A percentile compares a stretch with the other conserved stretches of the same genome.
phyloP scores from a whole-genome alignment of 352 stramenopile species.

The Globisporangium rhizosaccharum region DNA sequence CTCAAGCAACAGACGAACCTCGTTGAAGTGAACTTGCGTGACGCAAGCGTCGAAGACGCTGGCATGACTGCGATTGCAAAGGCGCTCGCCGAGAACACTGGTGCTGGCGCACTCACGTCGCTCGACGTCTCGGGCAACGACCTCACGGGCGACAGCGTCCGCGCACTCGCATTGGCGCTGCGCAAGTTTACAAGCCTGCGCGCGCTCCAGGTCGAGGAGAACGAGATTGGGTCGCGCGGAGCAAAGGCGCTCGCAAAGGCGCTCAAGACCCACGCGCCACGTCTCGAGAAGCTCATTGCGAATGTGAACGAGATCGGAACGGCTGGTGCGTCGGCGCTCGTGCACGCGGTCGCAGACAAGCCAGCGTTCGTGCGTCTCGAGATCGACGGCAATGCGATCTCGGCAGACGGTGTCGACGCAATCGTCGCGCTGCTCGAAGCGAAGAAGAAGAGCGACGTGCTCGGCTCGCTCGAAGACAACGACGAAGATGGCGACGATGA shows the following conservation, averaged over 20 bases:
- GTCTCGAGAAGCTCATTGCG: conserved; percentile 76
- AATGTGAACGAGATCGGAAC: conserved; percentile 89
- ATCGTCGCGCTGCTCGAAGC: conserved; percentile 45
- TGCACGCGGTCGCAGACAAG: conserved; percentile 56
- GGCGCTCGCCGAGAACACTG: conserved; percentile 47
- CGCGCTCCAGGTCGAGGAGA: conserved; percentile 89
- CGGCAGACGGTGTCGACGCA: conserved; percentile 44
- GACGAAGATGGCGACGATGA: conserved; percentile 76
- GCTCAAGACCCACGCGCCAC: conserved; percentile 40
- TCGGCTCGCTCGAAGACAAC: conserved; percentile 79
- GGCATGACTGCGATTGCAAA: conserved; percentile 81
- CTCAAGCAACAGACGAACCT: conserved; percentile 67
- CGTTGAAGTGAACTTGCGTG: conserved; percentile 85
- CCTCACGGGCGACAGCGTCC: conserved; percentile 65
- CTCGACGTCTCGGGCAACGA: conserved; percentile 95
- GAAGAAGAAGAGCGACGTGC: conserved; percentile 45
- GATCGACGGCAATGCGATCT: conserved; percentile 84
- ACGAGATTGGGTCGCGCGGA: conserved; percentile 89
- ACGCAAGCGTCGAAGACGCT: conserved; percentile 89
- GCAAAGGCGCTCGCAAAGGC: conserved; percentile 64
- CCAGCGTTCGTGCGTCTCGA: conserved; percentile 43
- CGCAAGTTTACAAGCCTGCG: conserved; percentile 49
- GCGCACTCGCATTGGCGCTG: conserved; percentile 40
- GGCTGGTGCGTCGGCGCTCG: conserved; percentile 81
- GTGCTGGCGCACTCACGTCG: conserved; percentile 31